Percentiles rank a stretch among this genome's conserved stretches.
Evolutionary conservation across 164 flowering plant genomes (phyloP).

Genomic region (Piper betle): DNA sequence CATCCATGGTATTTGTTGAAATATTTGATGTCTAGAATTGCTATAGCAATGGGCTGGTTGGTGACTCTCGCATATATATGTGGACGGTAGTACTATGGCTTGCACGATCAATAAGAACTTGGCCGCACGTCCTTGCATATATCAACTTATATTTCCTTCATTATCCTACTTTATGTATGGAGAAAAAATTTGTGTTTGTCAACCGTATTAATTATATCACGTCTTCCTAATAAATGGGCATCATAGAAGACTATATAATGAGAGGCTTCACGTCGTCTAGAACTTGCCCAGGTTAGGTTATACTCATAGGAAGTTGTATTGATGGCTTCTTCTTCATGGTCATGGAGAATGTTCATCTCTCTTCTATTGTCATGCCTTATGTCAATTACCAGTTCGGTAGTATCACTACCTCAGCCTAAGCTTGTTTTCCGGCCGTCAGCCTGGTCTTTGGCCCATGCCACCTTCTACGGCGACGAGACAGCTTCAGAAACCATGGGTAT

Average conservation of each 20-base stretch:
- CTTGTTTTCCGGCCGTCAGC: slow-evolving; percentile 21
- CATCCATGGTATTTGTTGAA: too few relatives aligned
- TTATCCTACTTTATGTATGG: too few relatives aligned
- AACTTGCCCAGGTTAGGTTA: neutral
- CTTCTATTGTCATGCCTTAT: slow-evolving; percentile 8
- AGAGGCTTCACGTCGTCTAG: neutral
- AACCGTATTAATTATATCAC: too few relatives aligned
- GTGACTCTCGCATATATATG: too few relatives aligned
- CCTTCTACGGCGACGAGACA: slow-evolving; percentile 89
- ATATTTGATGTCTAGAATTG: too few relatives aligned
- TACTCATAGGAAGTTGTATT: neutral
- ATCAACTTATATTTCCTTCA: too few relatives aligned
- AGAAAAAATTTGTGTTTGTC: too few relatives aligned
- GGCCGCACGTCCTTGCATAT: too few relatives aligned
- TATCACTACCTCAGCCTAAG: neutral
- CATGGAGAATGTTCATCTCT: slow-evolving; percentile 17
- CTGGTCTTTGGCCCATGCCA: slow-evolving; percentile 65
- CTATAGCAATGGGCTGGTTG: too few relatives aligned
- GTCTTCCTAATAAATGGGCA: too few relatives aligned
- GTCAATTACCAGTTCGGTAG: slow-evolving; percentile 4
- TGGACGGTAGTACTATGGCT: too few relatives aligned
- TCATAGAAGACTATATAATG: neutral
- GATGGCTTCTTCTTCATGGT: slow-evolving; percentile 6
- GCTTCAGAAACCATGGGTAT: slow-evolving; percentile 78
- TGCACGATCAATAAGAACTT: too few relatives aligned